phyloP scores from a whole-genome alignment of 1,284 basidiomycete genomes.

The Athelia psychrophila region DNA sequence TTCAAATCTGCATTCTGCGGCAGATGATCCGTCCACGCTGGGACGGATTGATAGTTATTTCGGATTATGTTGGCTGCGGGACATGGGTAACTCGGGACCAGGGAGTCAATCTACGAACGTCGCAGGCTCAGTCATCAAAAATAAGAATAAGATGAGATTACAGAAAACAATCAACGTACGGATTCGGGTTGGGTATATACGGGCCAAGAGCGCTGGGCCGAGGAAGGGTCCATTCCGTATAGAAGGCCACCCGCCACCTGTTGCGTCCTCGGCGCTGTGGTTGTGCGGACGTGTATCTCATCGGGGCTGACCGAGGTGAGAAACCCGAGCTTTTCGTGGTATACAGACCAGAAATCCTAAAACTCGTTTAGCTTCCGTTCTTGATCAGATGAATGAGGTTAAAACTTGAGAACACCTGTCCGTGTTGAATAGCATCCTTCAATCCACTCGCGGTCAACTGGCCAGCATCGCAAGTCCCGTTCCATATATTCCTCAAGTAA shows the following conservation, averaged over 20 bases:
- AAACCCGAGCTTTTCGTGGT: slow-evolving; percentile 39
- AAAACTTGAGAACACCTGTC: slow-evolving; percentile 34
- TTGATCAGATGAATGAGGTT: no score
- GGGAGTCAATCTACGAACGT: slow-evolving; percentile 43
- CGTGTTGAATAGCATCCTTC: slow-evolving; percentile 45
- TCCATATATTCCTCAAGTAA: slow-evolving; percentile 49
- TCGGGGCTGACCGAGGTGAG: slow-evolving; percentile 34
- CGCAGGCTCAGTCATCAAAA: no score
- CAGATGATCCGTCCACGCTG: slow-evolving; percentile 51
- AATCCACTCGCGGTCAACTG: slow-evolving; percentile 49
- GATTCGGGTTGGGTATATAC: slow-evolving; percentile 39
- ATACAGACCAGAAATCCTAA: slow-evolving; percentile 54
- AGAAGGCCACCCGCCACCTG: slow-evolving; percentile 50
- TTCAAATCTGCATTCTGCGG: slow-evolving; percentile 37
- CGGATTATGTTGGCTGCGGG: slow-evolving; percentile 42
- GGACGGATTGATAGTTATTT: slow-evolving; percentile 40
- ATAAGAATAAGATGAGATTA: slow-evolving; percentile 3
- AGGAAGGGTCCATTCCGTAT: slow-evolving; percentile 44
- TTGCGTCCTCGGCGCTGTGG: slow-evolving; percentile 44
- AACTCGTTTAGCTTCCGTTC: not conserved
- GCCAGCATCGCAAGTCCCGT: slow-evolving; percentile 51
- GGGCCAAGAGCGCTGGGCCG: slow-evolving; percentile 33
- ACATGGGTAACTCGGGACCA: slow-evolving; percentile 49
- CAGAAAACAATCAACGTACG: slow-evolving; percentile 19
- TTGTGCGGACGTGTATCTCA: slow-evolving; percentile 43